A percentile compares a stretch with the other conserved stretches of the same genome.
Evolutionary conservation across 768 basidiomycete species (phyloP).

Genomic region (Tephrocybe sp.): DNA sequence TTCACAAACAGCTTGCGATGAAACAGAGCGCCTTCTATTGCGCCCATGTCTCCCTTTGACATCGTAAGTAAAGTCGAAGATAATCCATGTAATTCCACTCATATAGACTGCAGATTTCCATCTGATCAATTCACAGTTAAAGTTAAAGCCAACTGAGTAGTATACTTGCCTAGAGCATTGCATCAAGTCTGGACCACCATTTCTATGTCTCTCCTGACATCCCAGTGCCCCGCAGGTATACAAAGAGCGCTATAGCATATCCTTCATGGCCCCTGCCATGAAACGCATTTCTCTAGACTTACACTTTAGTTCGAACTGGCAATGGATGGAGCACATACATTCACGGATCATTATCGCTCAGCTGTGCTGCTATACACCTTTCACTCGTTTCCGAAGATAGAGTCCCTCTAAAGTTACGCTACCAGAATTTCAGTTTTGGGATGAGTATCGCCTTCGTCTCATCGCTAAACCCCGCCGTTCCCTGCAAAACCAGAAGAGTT

Average conservation of each 20-base stretch:
- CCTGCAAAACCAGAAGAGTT: slow-evolving; percentile 37
- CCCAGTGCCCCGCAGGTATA: slow-evolving; percentile 28
- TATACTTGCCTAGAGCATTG: slow-evolving; percentile 33
- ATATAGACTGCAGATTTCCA: slow-evolving; percentile 43
- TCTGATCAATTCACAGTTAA: slow-evolving; percentile 20
- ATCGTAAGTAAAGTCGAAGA: slow-evolving; percentile 1
- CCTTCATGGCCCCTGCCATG: slow-evolving; percentile 26
- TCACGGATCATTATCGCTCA: slow-evolving; percentile 28
- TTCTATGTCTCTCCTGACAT: slow-evolving; percentile 20
- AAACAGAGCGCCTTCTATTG: slow-evolving; percentile 33
- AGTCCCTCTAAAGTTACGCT: slow-evolving; percentile 22
- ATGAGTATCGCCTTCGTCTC: slow-evolving; percentile 30
- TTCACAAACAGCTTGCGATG: slow-evolving; percentile 23
- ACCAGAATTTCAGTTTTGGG: slow-evolving; percentile 30
- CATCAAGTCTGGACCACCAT: slow-evolving; percentile 26
- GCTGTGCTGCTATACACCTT: slow-evolving; percentile 30
- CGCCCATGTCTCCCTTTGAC: slow-evolving; percentile 30
- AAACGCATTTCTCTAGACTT: slow-evolving; percentile 22
- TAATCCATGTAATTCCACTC: slow-evolving; percentile 18
- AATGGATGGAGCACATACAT: not conserved
- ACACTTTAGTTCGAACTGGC: not conserved
- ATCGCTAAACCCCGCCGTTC: slow-evolving; percentile 25
- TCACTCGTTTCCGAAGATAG: slow-evolving; percentile 31
- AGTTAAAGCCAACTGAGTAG: not conserved
- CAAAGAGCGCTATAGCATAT: slow-evolving; percentile 25